These are phyloP conservation scores for Thraustochytrium sp. DNA, from an alignment of 352 stramenopile genomes.

Conservation along the genomic window DNA sequence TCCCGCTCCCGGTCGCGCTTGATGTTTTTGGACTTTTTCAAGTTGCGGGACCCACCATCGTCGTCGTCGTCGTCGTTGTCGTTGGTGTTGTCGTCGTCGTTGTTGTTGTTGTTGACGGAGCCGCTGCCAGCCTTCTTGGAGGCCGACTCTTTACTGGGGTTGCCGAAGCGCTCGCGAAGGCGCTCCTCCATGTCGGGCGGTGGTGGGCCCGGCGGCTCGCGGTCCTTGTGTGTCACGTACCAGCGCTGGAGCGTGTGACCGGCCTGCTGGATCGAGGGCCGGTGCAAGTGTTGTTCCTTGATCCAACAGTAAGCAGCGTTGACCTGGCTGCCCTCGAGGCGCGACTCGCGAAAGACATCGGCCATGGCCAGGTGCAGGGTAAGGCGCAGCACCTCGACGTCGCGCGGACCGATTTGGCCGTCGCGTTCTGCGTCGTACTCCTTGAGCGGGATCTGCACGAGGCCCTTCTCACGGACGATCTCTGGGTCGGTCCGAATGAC, in stretches of 20 bases:
- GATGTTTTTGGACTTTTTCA: background rate
- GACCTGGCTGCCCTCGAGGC: background rate
- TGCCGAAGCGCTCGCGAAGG: background rate
- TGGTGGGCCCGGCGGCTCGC: background rate
- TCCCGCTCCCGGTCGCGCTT: background rate
- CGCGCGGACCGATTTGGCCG: background rate
- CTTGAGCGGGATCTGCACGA: background rate
- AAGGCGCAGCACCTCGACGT: background rate
- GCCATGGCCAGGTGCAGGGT: conserved; percentile 11
- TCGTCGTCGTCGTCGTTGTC: too few relatives aligned
- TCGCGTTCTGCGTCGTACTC: background rate
- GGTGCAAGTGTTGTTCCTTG: background rate
- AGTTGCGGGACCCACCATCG: too few relatives aligned
- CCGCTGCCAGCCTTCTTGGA: background rate
- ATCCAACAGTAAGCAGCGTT: conserved; percentile 35
- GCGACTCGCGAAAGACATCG: background rate
- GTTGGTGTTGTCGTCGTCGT: too few relatives aligned
- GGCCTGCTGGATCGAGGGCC: background rate
- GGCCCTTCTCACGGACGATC: background rate
- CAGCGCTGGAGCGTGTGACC: background rate
- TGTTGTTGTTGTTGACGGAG: too few relatives aligned
- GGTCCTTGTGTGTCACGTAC: background rate
- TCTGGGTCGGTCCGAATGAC: background rate
- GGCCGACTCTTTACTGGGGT: background rate
- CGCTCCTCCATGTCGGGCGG: background rate